Evolutionary conservation across 345 rosid genomes (phyloP).

Genomic region (Toxicodendron radicans): DNA sequence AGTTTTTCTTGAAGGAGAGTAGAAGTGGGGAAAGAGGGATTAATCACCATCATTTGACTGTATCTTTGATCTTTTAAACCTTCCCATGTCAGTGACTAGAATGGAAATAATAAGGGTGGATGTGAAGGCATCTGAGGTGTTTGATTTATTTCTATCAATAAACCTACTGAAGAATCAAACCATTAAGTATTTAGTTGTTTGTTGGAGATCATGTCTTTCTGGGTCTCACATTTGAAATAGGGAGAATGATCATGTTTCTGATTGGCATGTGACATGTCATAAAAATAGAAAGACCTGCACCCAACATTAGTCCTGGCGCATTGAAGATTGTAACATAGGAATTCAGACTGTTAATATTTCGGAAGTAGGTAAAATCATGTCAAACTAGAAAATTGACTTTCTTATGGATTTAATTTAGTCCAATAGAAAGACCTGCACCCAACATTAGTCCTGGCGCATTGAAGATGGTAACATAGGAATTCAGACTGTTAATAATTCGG

Average conservation of each 20-base stretch:
- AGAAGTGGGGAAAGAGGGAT: neutral
- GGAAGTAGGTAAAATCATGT: neutral
- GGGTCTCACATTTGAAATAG: neutral
- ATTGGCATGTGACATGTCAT: neutral
- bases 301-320: neutral
- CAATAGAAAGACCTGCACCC: neutral
- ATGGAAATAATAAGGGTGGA: neutral
- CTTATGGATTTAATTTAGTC: no score
- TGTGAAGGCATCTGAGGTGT: neutral
- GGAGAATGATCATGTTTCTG: neutral
- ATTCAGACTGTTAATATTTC: neutral
- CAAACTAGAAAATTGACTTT: slow-evolving; percentile 2
- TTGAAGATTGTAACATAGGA: neutral
- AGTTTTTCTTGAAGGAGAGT: neutral
- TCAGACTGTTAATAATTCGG: neutral
- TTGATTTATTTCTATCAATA: neutral
- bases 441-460: neutral
- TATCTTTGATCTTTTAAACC: neutral
- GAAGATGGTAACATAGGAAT: neutral
- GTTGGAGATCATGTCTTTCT: neutral
- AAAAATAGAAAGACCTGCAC: neutral
- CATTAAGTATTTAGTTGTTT: neutral
- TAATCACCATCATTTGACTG: neutral
- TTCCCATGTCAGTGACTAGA: neutral
- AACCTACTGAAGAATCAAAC: neutral